Evolutionary conservation across 2,329 filamentous ascomycete species (phyloP).

Genomic region (Lachnellula arida): DNA sequence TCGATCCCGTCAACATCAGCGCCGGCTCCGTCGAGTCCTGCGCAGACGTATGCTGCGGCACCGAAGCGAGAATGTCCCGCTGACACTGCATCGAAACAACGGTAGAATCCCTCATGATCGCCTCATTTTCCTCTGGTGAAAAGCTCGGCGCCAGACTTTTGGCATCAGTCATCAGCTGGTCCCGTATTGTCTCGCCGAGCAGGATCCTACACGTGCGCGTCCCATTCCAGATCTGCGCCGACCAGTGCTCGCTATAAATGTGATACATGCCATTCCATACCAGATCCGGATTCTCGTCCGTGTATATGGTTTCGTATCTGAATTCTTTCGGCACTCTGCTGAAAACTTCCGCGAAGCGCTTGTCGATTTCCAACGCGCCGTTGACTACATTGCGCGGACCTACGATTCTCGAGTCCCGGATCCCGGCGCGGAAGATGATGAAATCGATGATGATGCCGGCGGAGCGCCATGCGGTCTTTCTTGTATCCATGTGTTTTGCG

Average conservation of each 20-base stretch:
- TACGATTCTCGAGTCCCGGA: conserved; percentile 17
- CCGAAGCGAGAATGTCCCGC: conserved; percentile 24
- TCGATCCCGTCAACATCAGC: conserved; percentile 11
- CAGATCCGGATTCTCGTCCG: conserved; percentile 19
- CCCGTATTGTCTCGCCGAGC: conserved; percentile 22
- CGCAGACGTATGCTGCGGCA: conserved; percentile 21
- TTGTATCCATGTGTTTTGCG: conserved; percentile 33
- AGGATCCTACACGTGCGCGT: conserved; percentile 24
- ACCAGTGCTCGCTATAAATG: conserved; percentile 24
- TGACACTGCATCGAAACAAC: conserved; percentile 17
- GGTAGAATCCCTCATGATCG: conserved; percentile 7
- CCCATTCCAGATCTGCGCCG: conserved; percentile 28
- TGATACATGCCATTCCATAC: conserved; percentile 29
- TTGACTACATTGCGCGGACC: conserved; percentile 32
- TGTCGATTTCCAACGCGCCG: not conserved
- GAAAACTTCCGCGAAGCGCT: conserved; percentile 13
- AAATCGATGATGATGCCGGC: conserved; percentile 36
- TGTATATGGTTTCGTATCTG: conserved; percentile 22
- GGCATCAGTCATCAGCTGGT: conserved; percentile 13
- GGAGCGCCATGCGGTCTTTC: conserved; percentile 38
- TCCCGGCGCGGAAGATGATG: conserved; percentile 7
- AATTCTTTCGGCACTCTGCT: conserved; percentile 16
- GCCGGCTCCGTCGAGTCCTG: not conserved
- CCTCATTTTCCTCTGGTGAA: conserved; percentile 7
- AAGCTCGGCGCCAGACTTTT: conserved; percentile 8